phyloP scores from a whole-genome alignment of 208 protist species.

The Blastocrithidia nonstop region DNA sequence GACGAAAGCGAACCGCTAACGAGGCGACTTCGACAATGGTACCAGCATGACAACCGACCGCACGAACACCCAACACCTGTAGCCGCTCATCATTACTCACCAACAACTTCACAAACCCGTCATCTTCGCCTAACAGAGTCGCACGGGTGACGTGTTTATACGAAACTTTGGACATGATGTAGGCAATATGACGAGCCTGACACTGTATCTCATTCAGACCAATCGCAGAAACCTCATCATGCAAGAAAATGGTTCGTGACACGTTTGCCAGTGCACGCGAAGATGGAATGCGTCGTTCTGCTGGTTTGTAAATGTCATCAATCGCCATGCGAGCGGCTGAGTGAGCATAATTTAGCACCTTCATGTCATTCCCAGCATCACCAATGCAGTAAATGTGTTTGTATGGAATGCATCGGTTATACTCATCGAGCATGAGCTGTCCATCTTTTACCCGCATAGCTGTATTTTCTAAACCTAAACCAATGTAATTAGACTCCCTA shows the following conservation, averaged over 20 bases:
- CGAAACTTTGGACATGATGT: conserved; percentile 32
- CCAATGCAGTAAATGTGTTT: conserved; percentile 50
- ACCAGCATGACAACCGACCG: conserved; percentile 39
- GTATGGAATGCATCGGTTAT: conserved; percentile 20
- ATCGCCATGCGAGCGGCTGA: too few relatives aligned
- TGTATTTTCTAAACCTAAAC: conserved; percentile 48
- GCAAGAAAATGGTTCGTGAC: too few relatives aligned
- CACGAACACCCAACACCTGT: conserved; percentile 49
- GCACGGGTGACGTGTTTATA: conserved; percentile 59
- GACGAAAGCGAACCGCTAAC: conserved; percentile 35
- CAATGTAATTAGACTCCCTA: conserved; percentile 36
- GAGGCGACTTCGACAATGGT: conserved; percentile 53
- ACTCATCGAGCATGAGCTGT: conserved; percentile 23
- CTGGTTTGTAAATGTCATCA: too few relatives aligned
- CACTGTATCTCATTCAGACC: conserved; percentile 63
- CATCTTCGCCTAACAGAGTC: conserved; percentile 32
- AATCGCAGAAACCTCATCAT: too few relatives aligned
- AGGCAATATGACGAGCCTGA: conserved; percentile 29
- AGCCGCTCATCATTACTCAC: conserved; percentile 32
- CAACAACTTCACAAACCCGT: conserved; percentile 73
- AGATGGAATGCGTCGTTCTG: too few relatives aligned
- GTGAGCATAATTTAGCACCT: too few relatives aligned
- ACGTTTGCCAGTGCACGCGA: too few relatives aligned
- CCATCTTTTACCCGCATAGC: conserved; percentile 18
- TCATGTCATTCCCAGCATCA: conserved; percentile 26